These are phyloP conservation scores for Eucalyptus camaldulensis DNA, from an alignment of 345 rosid species.

Conservation along the genomic window DNA sequence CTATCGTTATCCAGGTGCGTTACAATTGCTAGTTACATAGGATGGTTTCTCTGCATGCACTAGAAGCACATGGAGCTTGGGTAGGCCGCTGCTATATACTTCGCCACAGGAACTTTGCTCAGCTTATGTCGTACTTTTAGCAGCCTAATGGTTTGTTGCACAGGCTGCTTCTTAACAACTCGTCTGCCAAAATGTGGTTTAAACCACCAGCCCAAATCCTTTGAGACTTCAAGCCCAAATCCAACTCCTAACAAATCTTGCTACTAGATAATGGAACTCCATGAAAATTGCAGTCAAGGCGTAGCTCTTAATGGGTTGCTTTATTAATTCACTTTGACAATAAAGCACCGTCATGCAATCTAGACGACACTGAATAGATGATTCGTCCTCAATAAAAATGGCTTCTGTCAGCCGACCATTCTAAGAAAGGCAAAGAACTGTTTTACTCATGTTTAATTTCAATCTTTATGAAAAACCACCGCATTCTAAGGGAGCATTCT, in stretches of 20 bases:
- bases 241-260: neutral
- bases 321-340: neutral
- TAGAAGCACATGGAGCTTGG: neutral
- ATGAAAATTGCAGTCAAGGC: neutral
- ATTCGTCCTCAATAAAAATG: neutral
- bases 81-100: neutral
- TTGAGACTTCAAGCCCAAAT: neutral
- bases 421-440: neutral
- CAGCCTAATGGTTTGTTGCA: neutral
- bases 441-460: neutral
- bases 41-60: neutral
- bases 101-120: neutral
- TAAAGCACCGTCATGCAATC: neutral
- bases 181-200: neutral
- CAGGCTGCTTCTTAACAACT: neutral
- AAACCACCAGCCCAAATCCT: neutral
- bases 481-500: neutral
- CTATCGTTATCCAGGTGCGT: neutral
- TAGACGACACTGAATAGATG: neutral
- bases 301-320: neutral
- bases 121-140: neutral
- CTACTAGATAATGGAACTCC: fast-evolving
- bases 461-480: neutral
- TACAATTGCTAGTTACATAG: neutral
- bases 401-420: neutral